A percentile compares a stretch with the other conserved stretches of the same genome.
phyloP scores from a whole-genome alignment of 257 asterid genomes.

The Salvia rosmarinus region DNA sequence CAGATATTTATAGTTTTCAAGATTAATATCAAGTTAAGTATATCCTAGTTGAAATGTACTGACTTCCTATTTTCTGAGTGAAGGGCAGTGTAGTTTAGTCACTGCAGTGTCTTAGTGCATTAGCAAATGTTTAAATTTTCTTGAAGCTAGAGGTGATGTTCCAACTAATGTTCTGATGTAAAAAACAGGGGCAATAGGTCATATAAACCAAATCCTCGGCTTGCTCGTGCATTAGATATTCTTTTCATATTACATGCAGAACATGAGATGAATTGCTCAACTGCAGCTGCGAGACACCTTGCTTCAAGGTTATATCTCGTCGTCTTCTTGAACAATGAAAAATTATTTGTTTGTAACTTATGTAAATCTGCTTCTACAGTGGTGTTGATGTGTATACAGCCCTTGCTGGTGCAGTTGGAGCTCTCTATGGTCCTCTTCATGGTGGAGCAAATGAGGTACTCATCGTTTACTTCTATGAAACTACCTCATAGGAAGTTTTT shows the following conservation, averaged over 20 bases:
- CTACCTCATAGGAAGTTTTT: not conserved
- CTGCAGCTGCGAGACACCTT: conserved; percentile 98
- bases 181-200: conserved; percentile 87
- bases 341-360: conserved; percentile 17
- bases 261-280: conserved; percentile 99
- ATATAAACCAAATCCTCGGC: conserved; percentile 91
- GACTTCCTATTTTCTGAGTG: conserved; percentile 5
- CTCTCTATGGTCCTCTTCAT: conserved; percentile 98
- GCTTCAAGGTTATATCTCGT: conserved; percentile 76
- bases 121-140: conserved; percentile 5
- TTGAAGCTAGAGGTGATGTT: conserved; percentile 26
- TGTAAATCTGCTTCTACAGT: conserved; percentile 50
- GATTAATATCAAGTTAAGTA: conserved; percentile 11
- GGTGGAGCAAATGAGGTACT: conserved; percentile 99
- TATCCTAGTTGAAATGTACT: conserved; percentile 13
- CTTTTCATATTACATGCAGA: conserved; percentile 97
- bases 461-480: conserved; percentile 22
- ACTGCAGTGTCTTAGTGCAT: conserved; percentile 16
- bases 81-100: conserved; percentile 15
- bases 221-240: conserved; percentile 92
- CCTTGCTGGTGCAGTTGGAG: conserved; percentile 99
- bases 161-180: conserved; percentile 31
- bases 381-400: conserved; percentile 99
- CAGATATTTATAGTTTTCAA: not conserved
- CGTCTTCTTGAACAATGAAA: conserved; percentile 26